Conservation (phyloP, 805 yeast genomes). For the Kurtzmaniella fragi region DNA sequence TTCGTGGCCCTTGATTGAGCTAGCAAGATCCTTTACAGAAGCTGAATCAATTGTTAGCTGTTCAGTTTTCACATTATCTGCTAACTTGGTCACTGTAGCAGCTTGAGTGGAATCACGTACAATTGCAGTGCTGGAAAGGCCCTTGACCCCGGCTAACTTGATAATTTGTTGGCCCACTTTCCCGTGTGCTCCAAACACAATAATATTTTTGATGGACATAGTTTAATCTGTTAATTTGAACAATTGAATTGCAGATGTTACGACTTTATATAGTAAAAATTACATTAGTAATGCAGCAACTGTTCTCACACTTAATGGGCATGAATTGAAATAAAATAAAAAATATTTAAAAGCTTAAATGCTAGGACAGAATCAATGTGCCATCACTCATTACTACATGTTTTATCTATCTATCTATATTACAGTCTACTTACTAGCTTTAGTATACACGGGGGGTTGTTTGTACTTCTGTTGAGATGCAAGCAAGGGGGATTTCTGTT, state of each 20-base stretch:
- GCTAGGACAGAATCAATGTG: too few relatives aligned
- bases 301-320: too few relatives aligned
- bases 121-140: slow-evolving; percentile 30
- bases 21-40: slow-evolving; percentile 26
- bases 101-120: slow-evolving; percentile 46
- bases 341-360: too few relatives aligned
- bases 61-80: slow-evolving; percentile 28
- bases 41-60: slow-evolving; percentile 36
- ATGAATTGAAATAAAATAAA: too few relatives aligned
- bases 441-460: slow-evolving; percentile 5
- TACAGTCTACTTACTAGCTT: slow-evolving; percentile 5
- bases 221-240: neutral
- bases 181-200: slow-evolving; percentile 58
- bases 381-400: too few relatives aligned
- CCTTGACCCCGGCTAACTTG: slow-evolving; percentile 21
- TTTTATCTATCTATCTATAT: neutral
- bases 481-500: neutral
- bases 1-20: slow-evolving; percentile 41
- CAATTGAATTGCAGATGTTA: neutral
- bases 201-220: slow-evolving; percentile 6
- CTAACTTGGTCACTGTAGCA: slow-evolving; percentile 29
- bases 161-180: slow-evolving; percentile 49
- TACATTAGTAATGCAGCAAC: too few relatives aligned
- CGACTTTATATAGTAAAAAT: neutral
- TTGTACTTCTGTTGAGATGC: slow-evolving; percentile 3